A percentile compares a stretch with the other conserved stretches of the same genome.
Evolutionary conservation across 495 filamentous ascomycete genomes (phyloP).

Genomic region (Neurospora sp.): DNA sequence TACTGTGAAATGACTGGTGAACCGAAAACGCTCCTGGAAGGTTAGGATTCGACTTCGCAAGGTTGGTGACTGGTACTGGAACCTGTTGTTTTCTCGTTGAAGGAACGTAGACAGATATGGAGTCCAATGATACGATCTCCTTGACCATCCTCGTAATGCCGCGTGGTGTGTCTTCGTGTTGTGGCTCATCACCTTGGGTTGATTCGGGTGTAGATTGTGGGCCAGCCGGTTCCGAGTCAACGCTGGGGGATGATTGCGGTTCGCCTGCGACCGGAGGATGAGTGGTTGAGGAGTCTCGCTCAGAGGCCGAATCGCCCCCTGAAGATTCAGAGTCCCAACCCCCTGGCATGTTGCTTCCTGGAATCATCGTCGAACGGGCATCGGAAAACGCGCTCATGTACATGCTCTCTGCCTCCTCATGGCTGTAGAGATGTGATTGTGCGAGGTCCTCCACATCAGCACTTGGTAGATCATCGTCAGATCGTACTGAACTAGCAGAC

Average conservation of each 20-base stretch:
- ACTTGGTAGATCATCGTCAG: neutral
- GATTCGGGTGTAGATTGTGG: neutral
- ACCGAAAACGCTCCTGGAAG: slow-evolving; percentile 50
- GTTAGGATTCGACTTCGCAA: slow-evolving; percentile 31
- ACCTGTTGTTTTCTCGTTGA: slow-evolving; percentile 23
- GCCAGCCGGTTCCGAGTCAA: neutral
- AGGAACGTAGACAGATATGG: slow-evolving; percentile 36
- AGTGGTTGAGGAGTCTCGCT: neutral
- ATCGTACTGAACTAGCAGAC: slow-evolving; percentile 15
- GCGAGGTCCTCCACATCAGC: slow-evolving; percentile 40
- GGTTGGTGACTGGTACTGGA: slow-evolving; percentile 17
- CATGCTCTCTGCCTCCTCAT: slow-evolving; percentile 92
- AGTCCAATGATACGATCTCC: slow-evolving; percentile 33
- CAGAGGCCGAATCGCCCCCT: neutral
- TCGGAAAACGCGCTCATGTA: slow-evolving; percentile 63
- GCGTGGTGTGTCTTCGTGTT: slow-evolving; percentile 34
- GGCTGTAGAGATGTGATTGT: slow-evolving; percentile 72
- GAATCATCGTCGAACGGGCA: slow-evolving; percentile 11
- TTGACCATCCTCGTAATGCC: slow-evolving; percentile 39
- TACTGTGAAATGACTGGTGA: slow-evolving; percentile 14
- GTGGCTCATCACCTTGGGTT: slow-evolving; percentile 1
- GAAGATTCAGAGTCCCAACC: slow-evolving; percentile 41
- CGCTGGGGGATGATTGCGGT: neutral
- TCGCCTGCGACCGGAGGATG: neutral
- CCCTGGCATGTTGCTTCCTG: slow-evolving; percentile 39